Conservation (phyloP, 2,329 filamentous ascomycete species). For the Fusarium tricinctum region DNA sequence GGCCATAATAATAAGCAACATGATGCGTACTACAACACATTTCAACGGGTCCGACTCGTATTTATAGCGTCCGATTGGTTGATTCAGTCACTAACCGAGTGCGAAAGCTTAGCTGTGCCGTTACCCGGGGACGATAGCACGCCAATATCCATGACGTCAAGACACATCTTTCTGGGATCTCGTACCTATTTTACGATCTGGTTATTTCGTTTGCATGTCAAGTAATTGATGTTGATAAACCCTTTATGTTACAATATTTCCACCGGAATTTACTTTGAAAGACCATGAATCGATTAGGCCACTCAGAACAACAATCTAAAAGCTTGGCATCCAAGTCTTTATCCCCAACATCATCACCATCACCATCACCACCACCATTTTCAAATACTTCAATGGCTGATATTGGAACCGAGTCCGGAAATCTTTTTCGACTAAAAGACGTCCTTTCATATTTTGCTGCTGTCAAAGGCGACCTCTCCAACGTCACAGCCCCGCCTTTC, state of each 20-base stretch:
- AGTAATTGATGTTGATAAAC: slow-evolving; percentile 1
- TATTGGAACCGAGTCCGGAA: slow-evolving; percentile 21
- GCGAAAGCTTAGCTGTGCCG: slow-evolving; percentile 21
- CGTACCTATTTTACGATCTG: slow-evolving; percentile 11
- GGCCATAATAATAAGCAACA: background rate
- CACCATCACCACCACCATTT: slow-evolving; percentile 7
- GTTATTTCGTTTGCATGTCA: background rate
- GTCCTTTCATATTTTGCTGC: slow-evolving; percentile 27
- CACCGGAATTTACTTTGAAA: background rate
- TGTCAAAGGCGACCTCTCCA: slow-evolving; percentile 65
- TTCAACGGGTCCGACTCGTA: background rate
- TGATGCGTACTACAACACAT: background rate
- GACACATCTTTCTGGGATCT: background rate
- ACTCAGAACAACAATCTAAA: background rate
- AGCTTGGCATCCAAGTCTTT: slow-evolving; percentile 16
- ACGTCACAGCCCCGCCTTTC: slow-evolving; percentile 65
- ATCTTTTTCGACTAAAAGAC: slow-evolving; percentile 21
- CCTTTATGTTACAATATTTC: background rate
- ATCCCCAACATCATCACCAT: background rate
- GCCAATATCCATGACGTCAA: slow-evolving; percentile 34
- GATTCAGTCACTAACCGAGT: slow-evolving; percentile 1
- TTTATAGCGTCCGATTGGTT: background rate
- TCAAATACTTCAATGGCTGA: slow-evolving; percentile 19
- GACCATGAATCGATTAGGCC: slow-evolving; percentile 5
- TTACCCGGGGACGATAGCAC: slow-evolving; percentile 17